phyloP scores from a whole-genome alignment of 1,284 basidiomycete species.

The Cystobasidiaceae sp. region DNA sequence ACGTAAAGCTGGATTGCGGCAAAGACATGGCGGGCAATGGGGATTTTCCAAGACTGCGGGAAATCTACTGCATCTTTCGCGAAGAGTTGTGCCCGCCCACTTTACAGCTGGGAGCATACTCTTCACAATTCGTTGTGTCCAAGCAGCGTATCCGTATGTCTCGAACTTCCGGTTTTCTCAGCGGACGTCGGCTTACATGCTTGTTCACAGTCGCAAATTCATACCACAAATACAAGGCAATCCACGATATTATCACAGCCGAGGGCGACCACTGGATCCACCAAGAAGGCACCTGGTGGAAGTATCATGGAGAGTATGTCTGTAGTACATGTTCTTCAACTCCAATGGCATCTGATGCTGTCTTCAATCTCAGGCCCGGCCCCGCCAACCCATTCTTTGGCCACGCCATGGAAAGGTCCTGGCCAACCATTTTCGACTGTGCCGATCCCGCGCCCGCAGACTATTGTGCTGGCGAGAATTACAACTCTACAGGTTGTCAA shows the following conservation, averaged over 20 bases:
- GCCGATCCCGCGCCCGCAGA: slow-evolving; percentile 33
- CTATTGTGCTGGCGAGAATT: slow-evolving; percentile 35
- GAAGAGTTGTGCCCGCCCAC: slow-evolving; percentile 37
- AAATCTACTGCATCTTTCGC: slow-evolving; percentile 38
- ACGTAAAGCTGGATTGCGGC: slow-evolving; percentile 35
- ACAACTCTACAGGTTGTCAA: slow-evolving; percentile 35
- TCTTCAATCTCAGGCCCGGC: slow-evolving; percentile 11
- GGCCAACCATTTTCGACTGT: slow-evolving; percentile 40
- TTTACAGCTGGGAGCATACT: slow-evolving; percentile 32
- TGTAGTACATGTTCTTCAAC: neutral
- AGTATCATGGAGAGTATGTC: slow-evolving; percentile 38
- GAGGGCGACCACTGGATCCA: slow-evolving; percentile 40
- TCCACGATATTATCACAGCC: slow-evolving; percentile 34
- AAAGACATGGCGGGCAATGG: slow-evolving; percentile 32
- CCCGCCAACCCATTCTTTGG: slow-evolving; percentile 41
- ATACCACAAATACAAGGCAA: slow-evolving; percentile 35
- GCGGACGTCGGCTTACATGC: too few relatives aligned
- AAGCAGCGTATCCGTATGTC: slow-evolving; percentile 34
- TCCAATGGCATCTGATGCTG: neutral
- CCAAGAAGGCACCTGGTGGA: slow-evolving; percentile 36
- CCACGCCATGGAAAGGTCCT: slow-evolving; percentile 39
- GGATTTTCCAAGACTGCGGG: slow-evolving; percentile 28
- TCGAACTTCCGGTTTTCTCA: too few relatives aligned
- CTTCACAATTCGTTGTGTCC: slow-evolving; percentile 37
- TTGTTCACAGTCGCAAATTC: slow-evolving; percentile 35